Conservation (phyloP, 306 rosid genomes). For the Ceratonia siliqua region DNA sequence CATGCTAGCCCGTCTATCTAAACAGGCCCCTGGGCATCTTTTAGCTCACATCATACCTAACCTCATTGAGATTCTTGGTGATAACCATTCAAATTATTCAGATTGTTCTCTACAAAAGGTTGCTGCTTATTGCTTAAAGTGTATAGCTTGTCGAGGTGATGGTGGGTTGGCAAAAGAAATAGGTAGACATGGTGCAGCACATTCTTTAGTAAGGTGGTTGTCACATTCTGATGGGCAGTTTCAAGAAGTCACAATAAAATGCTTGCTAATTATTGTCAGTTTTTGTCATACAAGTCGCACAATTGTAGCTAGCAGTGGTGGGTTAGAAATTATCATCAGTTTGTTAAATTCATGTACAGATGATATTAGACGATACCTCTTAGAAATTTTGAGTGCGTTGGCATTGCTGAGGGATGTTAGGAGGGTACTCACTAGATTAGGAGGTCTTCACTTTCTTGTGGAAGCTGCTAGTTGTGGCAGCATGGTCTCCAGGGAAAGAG, state of each 20-base stretch:
- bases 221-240: conserved; percentile 39
- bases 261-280: conserved; percentile 43
- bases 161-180: conserved; percentile 42
- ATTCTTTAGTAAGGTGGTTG: conserved; percentile 39
- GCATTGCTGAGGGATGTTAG: conserved; percentile 46
- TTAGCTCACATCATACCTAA: conserved; percentile 39
- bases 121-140: conserved; percentile 51
- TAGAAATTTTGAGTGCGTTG: conserved; percentile 56
- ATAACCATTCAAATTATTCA: conserved; percentile 25
- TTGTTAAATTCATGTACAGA: conserved; percentile 29
- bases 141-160: conserved; percentile 48
- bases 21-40: conserved; percentile 42
- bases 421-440: conserved; percentile 36
- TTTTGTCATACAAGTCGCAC: conserved; percentile 40
- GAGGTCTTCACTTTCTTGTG: conserved; percentile 42
- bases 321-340: conserved; percentile 34
- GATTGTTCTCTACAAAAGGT: conserved; percentile 40
- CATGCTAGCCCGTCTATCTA: conserved; percentile 36
- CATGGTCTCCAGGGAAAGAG: conserved; percentile 56
- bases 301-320: conserved; percentile 37
- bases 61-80: conserved; percentile 41
- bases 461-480: conserved; percentile 55
- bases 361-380: conserved; percentile 33
- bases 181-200: conserved; percentile 31
- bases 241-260: conserved; percentile 35